Evolutionary conservation across 208 protist genomes (phyloP), one percentile per base, ranked within the genome.

Genomic region (Acanthamoeba sp.): DNA sequence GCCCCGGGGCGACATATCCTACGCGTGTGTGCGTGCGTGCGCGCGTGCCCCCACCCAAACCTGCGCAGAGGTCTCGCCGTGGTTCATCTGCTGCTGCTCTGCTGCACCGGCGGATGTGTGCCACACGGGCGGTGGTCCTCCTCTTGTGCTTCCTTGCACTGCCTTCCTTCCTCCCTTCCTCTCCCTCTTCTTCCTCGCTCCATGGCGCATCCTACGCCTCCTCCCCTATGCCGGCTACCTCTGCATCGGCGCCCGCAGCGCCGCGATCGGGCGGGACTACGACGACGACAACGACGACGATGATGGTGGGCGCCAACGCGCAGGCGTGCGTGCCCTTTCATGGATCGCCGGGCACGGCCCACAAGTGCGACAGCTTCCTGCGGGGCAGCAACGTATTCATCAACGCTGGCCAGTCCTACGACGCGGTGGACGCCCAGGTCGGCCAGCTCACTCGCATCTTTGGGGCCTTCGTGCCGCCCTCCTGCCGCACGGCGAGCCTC

Each of bases 401-500:
- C 20, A 34, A 1, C 62, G 1, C 29, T n/a, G 62, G 14, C 62
- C 27, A 29, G 27, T 36, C 62, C 62, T 71, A 71, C 62, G 62
- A 71, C 4, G 45, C 32, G 6, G 71, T 82, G 27, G 82, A 90
- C 38, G 38, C 48, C 12, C 1, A 42, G 5, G 82, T 48, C 5
- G 82, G 52, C 18, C 6, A 18, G 1, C 9, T 27, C 82, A 90
- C 82, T 10, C 38, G 45, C 14, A 6, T 64, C 52, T 90, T 90
- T 36, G 82, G 82, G 5, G 82, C 82, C 82, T 90, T 66, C 24
- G 45, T 90, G 50, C 82, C 82, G 24, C 52, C 82, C 5, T 5
- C 1, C 38, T 90, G 82, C 27, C 82, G 82, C 50, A 64, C 24
- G 5, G 82, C 82, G 22, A 48, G 32, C 48, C 38, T 90, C 9